Conservation (phyloP, 2,329 filamentous ascomycete species). For the Aureobasidium sp. region DNA sequence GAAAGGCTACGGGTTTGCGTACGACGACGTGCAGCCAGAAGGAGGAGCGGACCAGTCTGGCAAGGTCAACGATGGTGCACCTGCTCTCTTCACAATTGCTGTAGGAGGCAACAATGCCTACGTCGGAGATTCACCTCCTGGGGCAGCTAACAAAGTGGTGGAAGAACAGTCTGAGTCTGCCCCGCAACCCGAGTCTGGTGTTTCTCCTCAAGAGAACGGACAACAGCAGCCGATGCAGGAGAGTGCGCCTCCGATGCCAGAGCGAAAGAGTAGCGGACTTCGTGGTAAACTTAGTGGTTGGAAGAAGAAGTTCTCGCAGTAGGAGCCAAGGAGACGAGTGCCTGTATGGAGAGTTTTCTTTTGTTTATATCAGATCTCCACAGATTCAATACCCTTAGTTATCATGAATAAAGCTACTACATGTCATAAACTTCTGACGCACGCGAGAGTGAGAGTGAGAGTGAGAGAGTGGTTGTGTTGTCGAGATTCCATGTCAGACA, state of each 20-base stretch:
- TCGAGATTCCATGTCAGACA: not conserved
- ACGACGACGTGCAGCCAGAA: constrained; percentile 57
- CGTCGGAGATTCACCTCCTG: not conserved
- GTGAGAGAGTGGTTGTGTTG: not conserved
- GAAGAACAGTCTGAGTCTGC: not conserved
- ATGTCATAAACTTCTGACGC: not conserved
- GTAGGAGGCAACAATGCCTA: constrained; percentile 34
- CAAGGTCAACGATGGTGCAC: constrained; percentile 39
- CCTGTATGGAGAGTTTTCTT: not conserved
- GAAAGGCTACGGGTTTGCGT: constrained; percentile 51
- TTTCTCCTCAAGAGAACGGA: not conserved
- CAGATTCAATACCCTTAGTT: not conserved
- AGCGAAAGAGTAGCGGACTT: constrained; percentile 2
- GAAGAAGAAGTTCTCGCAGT: constrained; percentile 8
- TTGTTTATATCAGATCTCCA: not conserved
- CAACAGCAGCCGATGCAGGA: constrained; percentile 3
- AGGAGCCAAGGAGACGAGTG: not conserved
- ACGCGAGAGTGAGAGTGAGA: not conserved
- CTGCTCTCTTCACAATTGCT: constrained; percentile 37
- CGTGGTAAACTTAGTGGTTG: not conserved
- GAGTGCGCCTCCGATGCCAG: not conserved
- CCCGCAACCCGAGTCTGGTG: not conserved
- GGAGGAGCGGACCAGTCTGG: constrained; percentile 48
- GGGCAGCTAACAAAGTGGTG: not conserved
- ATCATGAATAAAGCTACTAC: not conserved